Evolutionary conservation across 75 land plant species (phyloP).

Genomic region (Cupressus sempervirens): DNA sequence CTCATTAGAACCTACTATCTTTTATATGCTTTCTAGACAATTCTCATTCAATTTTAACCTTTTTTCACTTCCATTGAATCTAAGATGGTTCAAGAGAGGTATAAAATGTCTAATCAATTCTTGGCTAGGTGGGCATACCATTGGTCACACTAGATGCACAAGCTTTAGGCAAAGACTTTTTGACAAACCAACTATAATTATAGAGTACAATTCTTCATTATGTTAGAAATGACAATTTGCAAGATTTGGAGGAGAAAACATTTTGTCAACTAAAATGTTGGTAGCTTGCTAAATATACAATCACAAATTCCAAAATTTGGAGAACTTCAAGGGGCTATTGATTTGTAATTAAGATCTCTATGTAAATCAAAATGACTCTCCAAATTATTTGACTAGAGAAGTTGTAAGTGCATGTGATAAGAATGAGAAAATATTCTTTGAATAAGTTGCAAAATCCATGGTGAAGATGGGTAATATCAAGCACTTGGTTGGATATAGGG

Average conservation of each 20-base stretch:
- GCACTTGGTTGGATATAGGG: constrained; percentile 36
- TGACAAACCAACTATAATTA: background rate
- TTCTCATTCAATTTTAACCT: background rate
- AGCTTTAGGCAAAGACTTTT: constrained; percentile 65
- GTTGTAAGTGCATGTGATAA: constrained; percentile 5
- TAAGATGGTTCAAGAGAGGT: background rate
- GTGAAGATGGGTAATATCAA: constrained; percentile 65
- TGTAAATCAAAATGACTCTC: background rate
- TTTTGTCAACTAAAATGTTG: constrained; percentile 22
- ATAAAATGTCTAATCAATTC: background rate
- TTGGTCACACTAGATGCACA: constrained; percentile 61
- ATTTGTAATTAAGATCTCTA: constrained; percentile 44
- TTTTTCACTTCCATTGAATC: background rate
- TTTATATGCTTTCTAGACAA: too few relatives aligned
- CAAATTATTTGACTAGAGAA: background rate
- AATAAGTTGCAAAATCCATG: constrained; percentile 52
- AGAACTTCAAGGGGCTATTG: constrained; percentile 33
- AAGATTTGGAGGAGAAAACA: background rate
- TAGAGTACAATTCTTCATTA: background rate
- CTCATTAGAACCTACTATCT: too few relatives aligned
- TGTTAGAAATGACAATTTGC: constrained; percentile 39
- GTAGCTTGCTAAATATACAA: constrained; percentile 37
- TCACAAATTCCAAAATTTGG: constrained; percentile 35
- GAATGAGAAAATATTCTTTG: constrained; percentile 30
- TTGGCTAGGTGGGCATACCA: constrained; percentile 72